Base-by-base conservation (phyloP, 208 protist species). In the Acanthamoeba rhysodes region DNA sequence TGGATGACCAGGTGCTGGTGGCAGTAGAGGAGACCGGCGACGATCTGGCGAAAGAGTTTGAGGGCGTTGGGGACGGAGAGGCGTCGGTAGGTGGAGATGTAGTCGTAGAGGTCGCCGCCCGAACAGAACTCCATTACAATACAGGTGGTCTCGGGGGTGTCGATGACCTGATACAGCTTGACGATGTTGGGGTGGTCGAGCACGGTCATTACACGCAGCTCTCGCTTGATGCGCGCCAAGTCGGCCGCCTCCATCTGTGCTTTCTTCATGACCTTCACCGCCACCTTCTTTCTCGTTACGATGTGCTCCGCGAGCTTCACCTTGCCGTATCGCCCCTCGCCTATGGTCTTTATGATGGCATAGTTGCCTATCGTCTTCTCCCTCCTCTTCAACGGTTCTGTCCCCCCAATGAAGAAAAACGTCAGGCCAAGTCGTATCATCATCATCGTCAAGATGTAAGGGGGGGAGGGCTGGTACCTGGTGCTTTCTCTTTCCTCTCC, bases 81-180 rank as follows among this genome's bases (percentile, higher is more conserved):
- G 72, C 97, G 96, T 70, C 97, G 97, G 22, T 97, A 97, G 18
- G 76, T 95, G 12, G 97, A 97, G 74, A 99, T 99, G 88, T 98
- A 98, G 64, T 99, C 98, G 90, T 99, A 99, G 55, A 99, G 96
- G 96, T 99, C 98, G 4, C 99, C 99, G 57, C 98, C 98, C 14
- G 50, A 55, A 78, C 93, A 95, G 62, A 74, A 95, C 64, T 95
- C 93, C 93, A 95, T 95, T 16, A 95, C 53, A 2, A 90, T 87
- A 78, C 57, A 90, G 24, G 93, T 90, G 18, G 93, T 95, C 50
- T 95, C 76, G 53, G 93, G 68, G 10, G 88, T 96, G 45, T 97
- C 96, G 45, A 97, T 94, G 45, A 97, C 97, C 59, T 97, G 96
- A 6, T 96, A 95, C 53, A 97, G 76, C 88, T 96, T 96, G 20